Conservation (phyloP, 2,329 filamentous ascomycete species). For the Orbilia oligospora region DNA sequence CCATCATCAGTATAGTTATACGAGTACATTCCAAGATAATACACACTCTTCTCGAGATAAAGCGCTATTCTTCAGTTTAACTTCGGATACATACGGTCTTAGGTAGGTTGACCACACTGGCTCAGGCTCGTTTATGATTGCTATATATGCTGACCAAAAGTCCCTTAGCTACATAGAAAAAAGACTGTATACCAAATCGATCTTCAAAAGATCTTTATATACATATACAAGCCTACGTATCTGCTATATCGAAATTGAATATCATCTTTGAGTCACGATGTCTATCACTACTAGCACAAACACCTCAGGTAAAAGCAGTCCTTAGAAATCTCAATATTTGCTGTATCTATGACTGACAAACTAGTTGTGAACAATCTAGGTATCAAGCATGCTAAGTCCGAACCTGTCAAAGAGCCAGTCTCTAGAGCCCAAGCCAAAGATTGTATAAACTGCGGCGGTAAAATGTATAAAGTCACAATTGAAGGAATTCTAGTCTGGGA, state of each 20-base stretch:
- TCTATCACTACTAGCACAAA: background rate
- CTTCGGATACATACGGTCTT: background rate
- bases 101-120: too few species aligned
- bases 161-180: too few species aligned
- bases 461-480: slow-evolving; percentile 6
- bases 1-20: slow-evolving; percentile 10
- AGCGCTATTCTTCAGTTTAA: background rate
- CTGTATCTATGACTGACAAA: background rate
- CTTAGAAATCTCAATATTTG: background rate
- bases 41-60: background rate
- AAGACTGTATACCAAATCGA: too few species aligned
- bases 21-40: background rate
- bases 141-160: background rate
- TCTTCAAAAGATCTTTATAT: background rate
- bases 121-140: too few species aligned
- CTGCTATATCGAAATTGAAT: background rate
- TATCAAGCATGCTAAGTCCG: background rate
- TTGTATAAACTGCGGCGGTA: background rate
- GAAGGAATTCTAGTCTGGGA: background rate
- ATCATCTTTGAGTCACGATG: background rate
- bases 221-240: too few species aligned
- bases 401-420: background rate
- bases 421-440: background rate
- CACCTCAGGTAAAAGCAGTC: background rate
- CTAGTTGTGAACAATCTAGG: background rate